Base-by-base conservation (phyloP, 2,329 filamentous ascomycete species). In the Tolypocladium tropicale region DNA sequence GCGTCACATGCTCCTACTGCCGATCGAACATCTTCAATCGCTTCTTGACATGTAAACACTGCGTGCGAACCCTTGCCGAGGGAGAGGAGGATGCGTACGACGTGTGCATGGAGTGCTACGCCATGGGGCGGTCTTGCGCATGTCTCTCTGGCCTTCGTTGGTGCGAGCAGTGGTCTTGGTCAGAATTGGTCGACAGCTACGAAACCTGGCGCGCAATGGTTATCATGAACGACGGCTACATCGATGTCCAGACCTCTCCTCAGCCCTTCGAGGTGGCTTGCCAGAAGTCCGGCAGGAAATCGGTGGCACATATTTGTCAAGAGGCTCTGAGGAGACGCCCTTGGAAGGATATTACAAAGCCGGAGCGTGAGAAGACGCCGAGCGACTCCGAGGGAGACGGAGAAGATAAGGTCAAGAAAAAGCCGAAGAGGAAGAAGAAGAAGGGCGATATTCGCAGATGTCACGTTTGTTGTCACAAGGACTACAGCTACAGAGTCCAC, bases 71-170 rank as follows among this genome's bases (percentile, higher is more conserved):
- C 52, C 77, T 89, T 23, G 76, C 81, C 12, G 80, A 81, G 57
- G 88, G 84, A 34, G 83, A 80, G 18, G 86, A 90, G 55, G 89
- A 97, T 66, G 89, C 89, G 0, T 99, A 97, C 68, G 94, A 99
- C 68, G 80, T 99, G 25, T 99, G 94, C 67, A 92, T 99, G 89
- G 94, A 99, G 63, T 99, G 94, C 67, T 99, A 95, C 67, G 88
- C 85, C n/a, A 95, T 97, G 88, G 94, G 94, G 25, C 84, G 94
- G 53, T 96, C 92, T 50, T 99, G 94, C 68, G 83, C 82, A 3
- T 99, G 94, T 66, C 81, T 95, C 53, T 95, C 92, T 4, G 85
- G 84, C 23, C 80, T 96, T 12, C 84, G 82, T 58, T 99, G 93
- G 92, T 90, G 90, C 53, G 92, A 99, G 68, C 94, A 97, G 68